A percentile compares a stretch with the other conserved stretches of the same genome.
Evolutionary conservation across 306 rosid genomes (phyloP).

Genomic region (Prunus mume): DNA sequence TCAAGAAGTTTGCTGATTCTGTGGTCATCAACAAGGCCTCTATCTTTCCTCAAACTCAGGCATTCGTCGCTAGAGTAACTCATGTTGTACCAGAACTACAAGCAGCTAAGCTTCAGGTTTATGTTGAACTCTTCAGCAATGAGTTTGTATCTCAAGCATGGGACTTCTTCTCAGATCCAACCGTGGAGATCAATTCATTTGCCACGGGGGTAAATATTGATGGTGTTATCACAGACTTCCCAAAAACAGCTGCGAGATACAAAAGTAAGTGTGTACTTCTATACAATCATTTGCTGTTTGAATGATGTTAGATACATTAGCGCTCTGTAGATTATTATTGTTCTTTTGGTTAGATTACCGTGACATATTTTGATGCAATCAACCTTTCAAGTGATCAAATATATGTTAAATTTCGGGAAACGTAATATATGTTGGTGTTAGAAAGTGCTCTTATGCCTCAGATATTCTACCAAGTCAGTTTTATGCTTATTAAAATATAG

Average conservation of each 20-base stretch:
- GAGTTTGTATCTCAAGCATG: slow-evolving; percentile 91
- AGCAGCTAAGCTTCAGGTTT: slow-evolving; percentile 55
- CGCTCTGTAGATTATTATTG: not conserved
- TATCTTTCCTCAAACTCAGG: slow-evolving; percentile 24
- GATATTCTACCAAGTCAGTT: not conserved
- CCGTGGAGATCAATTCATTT: slow-evolving; percentile 75
- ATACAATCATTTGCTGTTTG: not conserved
- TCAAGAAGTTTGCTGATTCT: slow-evolving; percentile 60
- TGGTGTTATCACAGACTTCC: slow-evolving; percentile 83
- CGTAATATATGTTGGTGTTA: not conserved
- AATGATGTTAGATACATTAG: not conserved
- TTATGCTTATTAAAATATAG: too few species aligned
- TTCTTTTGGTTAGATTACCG: not conserved
- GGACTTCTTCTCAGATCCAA: slow-evolving; percentile 91
- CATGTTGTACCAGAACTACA: slow-evolving; percentile 38
- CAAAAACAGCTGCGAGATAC: slow-evolving; percentile 77
- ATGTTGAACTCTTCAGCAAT: slow-evolving; percentile 76
- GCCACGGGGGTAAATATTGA: slow-evolving; percentile 32
- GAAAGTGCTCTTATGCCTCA: not conserved
- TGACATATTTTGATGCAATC: not conserved
- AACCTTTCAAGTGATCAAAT: not conserved
- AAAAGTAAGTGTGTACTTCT: slow-evolving; percentile 57
- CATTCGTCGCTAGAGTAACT: slow-evolving; percentile 36
- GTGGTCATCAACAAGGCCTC: slow-evolving; percentile 67
- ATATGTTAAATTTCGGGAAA: not conserved